These are phyloP conservation scores for Fraxinus cuspidata DNA, from an alignment of 257 asterid genomes.

Conservation along the genomic window DNA sequence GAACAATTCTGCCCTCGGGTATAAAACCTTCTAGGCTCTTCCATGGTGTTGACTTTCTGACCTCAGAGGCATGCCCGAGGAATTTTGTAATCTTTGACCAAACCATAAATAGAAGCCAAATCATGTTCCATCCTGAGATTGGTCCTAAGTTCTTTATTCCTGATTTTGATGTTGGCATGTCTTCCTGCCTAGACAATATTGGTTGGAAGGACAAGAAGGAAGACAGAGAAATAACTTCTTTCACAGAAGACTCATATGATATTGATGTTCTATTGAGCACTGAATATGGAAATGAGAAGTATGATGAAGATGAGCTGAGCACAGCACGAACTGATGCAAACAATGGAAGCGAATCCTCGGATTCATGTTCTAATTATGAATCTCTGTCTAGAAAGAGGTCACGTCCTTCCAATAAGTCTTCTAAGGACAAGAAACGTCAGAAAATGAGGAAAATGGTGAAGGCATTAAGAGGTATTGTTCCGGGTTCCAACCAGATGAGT, in stretches of 20 bases:
- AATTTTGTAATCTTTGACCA: slow-evolving; percentile 71
- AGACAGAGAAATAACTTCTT: slow-evolving; percentile 35
- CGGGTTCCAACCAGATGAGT: slow-evolving; percentile 67
- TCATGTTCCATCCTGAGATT: slow-evolving; percentile 71
- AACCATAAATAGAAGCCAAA: slow-evolving; percentile 52
- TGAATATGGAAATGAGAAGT: slow-evolving; percentile 48
- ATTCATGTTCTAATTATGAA: slow-evolving; percentile 62
- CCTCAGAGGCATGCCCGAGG: slow-evolving; percentile 65
- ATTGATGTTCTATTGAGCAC: slow-evolving; percentile 69
- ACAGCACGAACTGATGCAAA: slow-evolving; percentile 62
- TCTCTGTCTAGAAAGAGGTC: slow-evolving; percentile 40
- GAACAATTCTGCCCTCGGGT: slow-evolving; percentile 34
- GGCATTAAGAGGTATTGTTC: slow-evolving; percentile 64
- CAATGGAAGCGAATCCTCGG: slow-evolving; percentile 56
- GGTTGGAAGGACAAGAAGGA: slow-evolving; percentile 21
- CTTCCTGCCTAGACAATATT: slow-evolving; percentile 29
- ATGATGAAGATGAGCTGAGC: slow-evolving; percentile 68
- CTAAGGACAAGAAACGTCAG: slow-evolving; percentile 43
- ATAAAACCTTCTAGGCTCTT: slow-evolving; percentile 37
- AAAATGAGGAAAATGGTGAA: slow-evolving; percentile 66
- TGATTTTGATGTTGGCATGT: slow-evolving; percentile 29
- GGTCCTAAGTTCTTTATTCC: slow-evolving; percentile 45
- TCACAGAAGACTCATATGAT: slow-evolving; percentile 70
- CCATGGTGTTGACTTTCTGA: slow-evolving; percentile 46
- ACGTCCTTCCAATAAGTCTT: slow-evolving; percentile 33